These are phyloP conservation scores for Xylaria nigripes DNA, from an alignment of 495 filamentous ascomycete species.

Conservation along the genomic window DNA sequence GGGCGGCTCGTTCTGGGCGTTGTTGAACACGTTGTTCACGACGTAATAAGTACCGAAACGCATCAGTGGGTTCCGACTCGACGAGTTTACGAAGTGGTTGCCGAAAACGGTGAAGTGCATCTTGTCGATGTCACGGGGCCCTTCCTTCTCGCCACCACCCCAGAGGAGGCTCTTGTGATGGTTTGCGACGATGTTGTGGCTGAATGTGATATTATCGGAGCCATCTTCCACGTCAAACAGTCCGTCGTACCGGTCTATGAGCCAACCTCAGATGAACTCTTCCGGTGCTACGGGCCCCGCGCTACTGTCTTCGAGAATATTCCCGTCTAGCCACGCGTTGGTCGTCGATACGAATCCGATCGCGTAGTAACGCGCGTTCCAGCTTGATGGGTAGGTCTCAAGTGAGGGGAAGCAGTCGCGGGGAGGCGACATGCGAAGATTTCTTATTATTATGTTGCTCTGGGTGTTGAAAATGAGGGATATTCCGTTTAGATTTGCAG, in stretches of 20 bases:
- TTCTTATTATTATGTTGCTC: slow-evolving; percentile 15
- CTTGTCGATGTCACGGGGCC: slow-evolving; percentile 13
- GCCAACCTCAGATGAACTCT: slow-evolving; percentile 10
- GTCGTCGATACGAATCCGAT: slow-evolving; percentile 12
- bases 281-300: neutral
- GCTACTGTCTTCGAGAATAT: slow-evolving; percentile 7
- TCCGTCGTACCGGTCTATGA: slow-evolving; percentile 14
- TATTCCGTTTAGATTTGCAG: slow-evolving; percentile 9
- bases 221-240: slow-evolving; percentile 19
- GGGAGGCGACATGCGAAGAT: slow-evolving; percentile 11
- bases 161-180: slow-evolving; percentile 20
- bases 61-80: slow-evolving; percentile 17
- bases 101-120: slow-evolving; percentile 21
- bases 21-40: slow-evolving; percentile 6
- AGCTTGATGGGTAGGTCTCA: slow-evolving; percentile 14
- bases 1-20: neutral
- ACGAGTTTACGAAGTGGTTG: slow-evolving; percentile 14
- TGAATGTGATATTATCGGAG: slow-evolving; percentile 18
- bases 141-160: slow-evolving; percentile 17
- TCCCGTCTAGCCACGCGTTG: slow-evolving; percentile 17
- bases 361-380: slow-evolving; percentile 20
- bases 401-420: slow-evolving; percentile 18
- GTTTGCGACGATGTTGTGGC: slow-evolving; percentile 17
- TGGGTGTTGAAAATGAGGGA: slow-evolving; percentile 11
- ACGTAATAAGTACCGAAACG: slow-evolving; percentile 17